Evolutionary conservation across 208 protist genomes (phyloP).

Genomic region (Acanthamoeba healyi): DNA sequence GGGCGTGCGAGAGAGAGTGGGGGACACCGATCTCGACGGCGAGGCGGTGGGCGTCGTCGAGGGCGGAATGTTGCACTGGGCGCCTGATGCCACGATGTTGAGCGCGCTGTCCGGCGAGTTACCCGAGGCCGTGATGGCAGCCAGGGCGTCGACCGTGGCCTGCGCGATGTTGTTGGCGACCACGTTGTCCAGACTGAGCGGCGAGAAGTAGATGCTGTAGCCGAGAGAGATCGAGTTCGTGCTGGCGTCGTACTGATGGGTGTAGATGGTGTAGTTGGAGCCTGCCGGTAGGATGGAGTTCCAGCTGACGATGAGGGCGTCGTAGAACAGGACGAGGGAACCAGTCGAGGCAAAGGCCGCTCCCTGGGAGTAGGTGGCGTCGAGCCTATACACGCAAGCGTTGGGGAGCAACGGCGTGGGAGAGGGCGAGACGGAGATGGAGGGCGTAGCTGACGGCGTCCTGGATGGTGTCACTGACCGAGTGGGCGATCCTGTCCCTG

Average conservation of each 20-base stretch:
- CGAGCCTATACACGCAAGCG: background rate
- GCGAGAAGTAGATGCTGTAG: background rate
- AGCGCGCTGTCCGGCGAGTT: background rate
- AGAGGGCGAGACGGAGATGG: background rate
- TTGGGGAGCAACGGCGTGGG: background rate
- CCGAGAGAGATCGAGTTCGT: background rate
- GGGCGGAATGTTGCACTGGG: background rate
- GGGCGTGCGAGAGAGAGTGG: too few species aligned
- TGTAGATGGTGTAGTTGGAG: background rate
- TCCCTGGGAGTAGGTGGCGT: background rate
- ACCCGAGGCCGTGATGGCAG: background rate
- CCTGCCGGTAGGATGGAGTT: background rate
- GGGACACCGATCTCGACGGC: too few species aligned
- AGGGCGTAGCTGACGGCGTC: background rate
- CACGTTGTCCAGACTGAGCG: background rate
- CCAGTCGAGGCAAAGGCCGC: background rate
- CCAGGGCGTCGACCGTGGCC: background rate
- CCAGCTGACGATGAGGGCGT: background rate
- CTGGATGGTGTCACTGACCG: background rate
- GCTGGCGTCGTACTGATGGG: background rate
- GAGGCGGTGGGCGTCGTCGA: background rate
- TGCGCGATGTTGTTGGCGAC: background rate
- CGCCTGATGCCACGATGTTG: background rate
- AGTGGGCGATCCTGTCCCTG: background rate
- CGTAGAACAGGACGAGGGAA: background rate